These are phyloP conservation scores for Trametes coccinea DNA, from an alignment of 768 basidiomycete species.

Conservation along the genomic window DNA sequence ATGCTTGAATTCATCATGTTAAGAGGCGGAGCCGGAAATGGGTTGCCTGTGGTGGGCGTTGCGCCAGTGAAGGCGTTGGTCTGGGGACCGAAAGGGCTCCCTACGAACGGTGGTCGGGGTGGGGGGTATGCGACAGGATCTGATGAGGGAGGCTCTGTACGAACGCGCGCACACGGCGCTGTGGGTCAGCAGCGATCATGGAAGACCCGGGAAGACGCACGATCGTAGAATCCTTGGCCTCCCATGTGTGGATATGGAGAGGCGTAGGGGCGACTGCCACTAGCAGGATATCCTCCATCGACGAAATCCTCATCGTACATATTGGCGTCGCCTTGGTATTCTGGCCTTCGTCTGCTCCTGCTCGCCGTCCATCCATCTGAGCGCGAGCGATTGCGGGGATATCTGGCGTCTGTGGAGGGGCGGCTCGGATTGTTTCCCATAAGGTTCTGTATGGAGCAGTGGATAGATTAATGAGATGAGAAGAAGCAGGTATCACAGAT, in stretches of 20 bases:
- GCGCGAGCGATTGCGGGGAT: not conserved
- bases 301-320: not conserved
- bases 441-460: not conserved
- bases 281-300: not conserved
- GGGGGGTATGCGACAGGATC: slow-evolving; percentile 9
- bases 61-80: slow-evolving; percentile 7
- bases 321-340: not conserved
- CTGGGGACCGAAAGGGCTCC: slow-evolving; percentile 14
- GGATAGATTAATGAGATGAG: not conserved
- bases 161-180: not conserved
- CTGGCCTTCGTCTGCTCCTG: not conserved
- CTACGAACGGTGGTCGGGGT: not conserved
- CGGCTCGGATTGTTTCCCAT: slow-evolving; percentile 22
- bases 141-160: not conserved
- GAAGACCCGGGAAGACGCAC: not conserved
- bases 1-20: slow-evolving; percentile 6
- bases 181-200: not conserved
- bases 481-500: slow-evolving; percentile 3
- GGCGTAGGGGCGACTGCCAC: not conserved
- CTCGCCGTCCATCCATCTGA: slow-evolving; percentile 9
- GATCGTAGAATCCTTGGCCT: not conserved
- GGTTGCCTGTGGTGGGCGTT: slow-evolving; percentile 14
- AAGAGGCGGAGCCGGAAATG: slow-evolving; percentile 10
- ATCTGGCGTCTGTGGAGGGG: slow-evolving; percentile 1
- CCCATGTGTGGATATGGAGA: slow-evolving; percentile 4